Percentiles rank a stretch among this genome's conserved stretches.
phyloP scores from a whole-genome alignment of 73 alveolate genomes.

The Tetrahymena borealis region DNA sequence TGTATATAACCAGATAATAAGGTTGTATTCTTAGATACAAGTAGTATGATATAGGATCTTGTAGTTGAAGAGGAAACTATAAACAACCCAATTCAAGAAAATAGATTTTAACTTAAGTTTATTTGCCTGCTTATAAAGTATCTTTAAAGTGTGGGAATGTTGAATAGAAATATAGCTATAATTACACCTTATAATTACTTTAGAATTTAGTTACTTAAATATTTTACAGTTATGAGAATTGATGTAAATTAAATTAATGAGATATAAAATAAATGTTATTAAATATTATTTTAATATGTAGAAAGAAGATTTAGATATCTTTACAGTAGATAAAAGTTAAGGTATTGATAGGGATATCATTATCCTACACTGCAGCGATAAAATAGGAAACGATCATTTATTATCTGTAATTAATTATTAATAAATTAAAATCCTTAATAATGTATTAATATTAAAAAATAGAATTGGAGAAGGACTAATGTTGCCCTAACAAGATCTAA shows the following conservation, averaged over 20 bases:
- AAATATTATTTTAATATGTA: neutral
- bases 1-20: neutral
- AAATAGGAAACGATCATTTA: neutral
- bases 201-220: neutral
- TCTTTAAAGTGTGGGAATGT: neutral
- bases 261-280: neutral
- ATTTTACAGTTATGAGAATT: neutral
- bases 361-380: neutral
- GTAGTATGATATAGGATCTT: neutral
- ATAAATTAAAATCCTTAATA: neutral
- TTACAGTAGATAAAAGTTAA: neutral
- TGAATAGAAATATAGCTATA: neutral
- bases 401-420: neutral
- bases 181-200: neutral
- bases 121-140: neutral
- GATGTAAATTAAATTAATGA: neutral
- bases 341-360: neutral
- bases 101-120: neutral
- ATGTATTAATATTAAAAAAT: neutral
- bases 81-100: neutral
- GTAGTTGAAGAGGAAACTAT: neutral
- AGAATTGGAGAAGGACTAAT: neutral
- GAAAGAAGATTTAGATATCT: neutral
- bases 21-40: neutral
- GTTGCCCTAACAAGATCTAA: neutral